Conservation (phyloP, 2,329 filamentous ascomycete species). For the Aspergillus fumigatiaffinis region DNA sequence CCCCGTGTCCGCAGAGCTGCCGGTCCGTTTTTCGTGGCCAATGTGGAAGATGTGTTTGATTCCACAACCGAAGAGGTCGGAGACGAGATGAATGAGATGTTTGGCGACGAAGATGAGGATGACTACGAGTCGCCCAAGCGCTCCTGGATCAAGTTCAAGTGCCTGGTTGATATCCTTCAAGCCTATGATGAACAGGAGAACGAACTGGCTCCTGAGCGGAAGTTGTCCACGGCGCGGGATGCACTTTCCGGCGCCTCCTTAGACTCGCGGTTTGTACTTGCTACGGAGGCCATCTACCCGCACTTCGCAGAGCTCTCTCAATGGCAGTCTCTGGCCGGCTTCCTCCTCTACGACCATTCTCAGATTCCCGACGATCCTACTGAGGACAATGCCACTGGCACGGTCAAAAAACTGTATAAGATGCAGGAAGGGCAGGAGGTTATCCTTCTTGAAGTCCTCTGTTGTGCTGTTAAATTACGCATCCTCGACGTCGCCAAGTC, state of each 20-base stretch:
- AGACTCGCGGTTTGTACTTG: conserved; percentile 80
- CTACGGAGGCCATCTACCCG: conserved; percentile 80
- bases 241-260: conserved; percentile 58
- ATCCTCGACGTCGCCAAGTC: conserved; percentile 65
- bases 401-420: conserved; percentile 68
- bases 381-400: conserved; percentile 56
- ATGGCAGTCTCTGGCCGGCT: conserved; percentile 86
- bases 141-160: conserved; percentile 90
- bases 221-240: conserved; percentile 21
- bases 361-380: conserved; percentile 52
- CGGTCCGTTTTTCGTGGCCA: conserved; percentile 83
- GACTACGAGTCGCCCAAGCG: conserved; percentile 71
- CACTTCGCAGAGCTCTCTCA: conserved; percentile 74
- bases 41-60: conserved; percentile 76
- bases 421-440: conserved; percentile 74
- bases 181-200: conserved; percentile 68
- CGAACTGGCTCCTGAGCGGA: conserved; percentile 25
- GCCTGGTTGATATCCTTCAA: conserved; percentile 75
- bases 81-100: conserved; percentile 71
- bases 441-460: conserved; percentile 81
- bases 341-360: conserved; percentile 89
- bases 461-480: conserved; percentile 72
- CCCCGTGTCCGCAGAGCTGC: conserved; percentile 81
- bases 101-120: conserved; percentile 66
- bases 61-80: conserved; percentile 78